These are phyloP conservation scores for Eleusine indica DNA, from an alignment of 176 grass and related monocot species.

Conservation along the genomic window DNA sequence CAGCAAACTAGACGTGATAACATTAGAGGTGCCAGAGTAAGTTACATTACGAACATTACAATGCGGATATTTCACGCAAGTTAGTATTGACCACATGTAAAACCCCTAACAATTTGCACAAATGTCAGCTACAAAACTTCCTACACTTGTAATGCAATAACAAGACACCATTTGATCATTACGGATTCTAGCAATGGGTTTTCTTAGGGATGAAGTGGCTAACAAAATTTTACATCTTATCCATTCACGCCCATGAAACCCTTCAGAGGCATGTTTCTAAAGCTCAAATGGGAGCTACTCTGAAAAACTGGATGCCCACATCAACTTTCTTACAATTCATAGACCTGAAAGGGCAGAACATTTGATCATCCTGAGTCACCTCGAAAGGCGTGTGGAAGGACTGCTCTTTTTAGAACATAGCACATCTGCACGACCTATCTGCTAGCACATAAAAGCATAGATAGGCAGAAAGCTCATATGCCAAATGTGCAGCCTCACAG, in stretches of 20 bases:
- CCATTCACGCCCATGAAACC: conserved; percentile 20
- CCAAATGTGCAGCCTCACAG: conserved; percentile 45
- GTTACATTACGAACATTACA: conserved; percentile 38
- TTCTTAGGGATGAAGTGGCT: conserved; percentile 1
- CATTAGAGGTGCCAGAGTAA: conserved; percentile 28
- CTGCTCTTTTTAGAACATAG: conserved; percentile 41
- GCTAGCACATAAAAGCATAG: conserved; percentile 18
- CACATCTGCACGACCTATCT: not conserved
- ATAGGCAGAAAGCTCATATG: not conserved
- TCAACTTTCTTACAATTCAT: conserved; percentile 45
- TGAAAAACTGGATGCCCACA: conserved; percentile 25
- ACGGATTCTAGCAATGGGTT: conserved; percentile 21
- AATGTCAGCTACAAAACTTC: conserved; percentile 40
- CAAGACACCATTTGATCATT: conserved; percentile 18
- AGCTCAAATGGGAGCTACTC: conserved; percentile 56
- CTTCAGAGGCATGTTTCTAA: conserved; percentile 26
- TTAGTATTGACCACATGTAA: not conserved
- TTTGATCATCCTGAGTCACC: conserved; percentile 40
- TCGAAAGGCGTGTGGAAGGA: conserved; percentile 22
- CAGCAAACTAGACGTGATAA: conserved; percentile 11
- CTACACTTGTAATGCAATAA: conserved; percentile 4
- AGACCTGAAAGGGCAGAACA: conserved; percentile 42
- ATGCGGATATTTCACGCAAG: not conserved
- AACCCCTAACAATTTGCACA: not conserved
- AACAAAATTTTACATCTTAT: conserved; percentile 51